These are phyloP conservation scores for Cladosporium sp. DNA, from an alignment of 2,329 filamentous ascomycete species.

Conservation along the genomic window DNA sequence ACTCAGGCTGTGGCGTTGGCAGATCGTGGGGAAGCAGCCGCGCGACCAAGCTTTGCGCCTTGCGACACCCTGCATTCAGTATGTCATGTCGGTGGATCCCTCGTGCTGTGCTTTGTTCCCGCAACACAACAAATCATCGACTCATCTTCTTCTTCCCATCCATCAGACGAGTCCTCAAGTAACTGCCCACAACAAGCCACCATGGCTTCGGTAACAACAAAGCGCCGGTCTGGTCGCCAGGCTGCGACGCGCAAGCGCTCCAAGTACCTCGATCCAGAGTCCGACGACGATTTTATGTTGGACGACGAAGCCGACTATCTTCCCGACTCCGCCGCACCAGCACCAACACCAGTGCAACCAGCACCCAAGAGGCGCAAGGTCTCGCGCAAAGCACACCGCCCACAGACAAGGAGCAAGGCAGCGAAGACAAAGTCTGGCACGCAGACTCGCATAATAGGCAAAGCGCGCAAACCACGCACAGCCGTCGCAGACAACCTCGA, in stretches of 20 bases:
- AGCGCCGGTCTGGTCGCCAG: conserved; percentile 38
- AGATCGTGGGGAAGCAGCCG: neutral
- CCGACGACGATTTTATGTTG: conserved; percentile 37
- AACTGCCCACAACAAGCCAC: neutral
- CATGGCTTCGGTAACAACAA: conserved; percentile 29
- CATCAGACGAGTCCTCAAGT: neutral
- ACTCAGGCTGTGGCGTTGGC: neutral
- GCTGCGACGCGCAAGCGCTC: conserved; percentile 36
- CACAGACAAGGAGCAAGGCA: conserved; percentile 29
- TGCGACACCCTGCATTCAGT: conserved; percentile 1
- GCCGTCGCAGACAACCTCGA: conserved; percentile 20
- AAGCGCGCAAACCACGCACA: conserved; percentile 26
- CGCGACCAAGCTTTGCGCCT: neutral
- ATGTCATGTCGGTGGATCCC: neutral
- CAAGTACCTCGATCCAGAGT: conserved; percentile 38
- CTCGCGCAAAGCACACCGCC: conserved; percentile 23
- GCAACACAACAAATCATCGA: neutral
- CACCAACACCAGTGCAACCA: neutral
- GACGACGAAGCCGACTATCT: conserved; percentile 27
- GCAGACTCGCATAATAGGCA: conserved; percentile 25
- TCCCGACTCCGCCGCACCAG: conserved; percentile 17
- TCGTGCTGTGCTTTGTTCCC: neutral
- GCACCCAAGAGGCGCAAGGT: conserved; percentile 27
- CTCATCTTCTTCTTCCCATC: neutral
- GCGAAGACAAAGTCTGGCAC: conserved; percentile 23